Conservation (phyloP, 169 alveolate genomes). For the Eimeria praecox region DNA sequence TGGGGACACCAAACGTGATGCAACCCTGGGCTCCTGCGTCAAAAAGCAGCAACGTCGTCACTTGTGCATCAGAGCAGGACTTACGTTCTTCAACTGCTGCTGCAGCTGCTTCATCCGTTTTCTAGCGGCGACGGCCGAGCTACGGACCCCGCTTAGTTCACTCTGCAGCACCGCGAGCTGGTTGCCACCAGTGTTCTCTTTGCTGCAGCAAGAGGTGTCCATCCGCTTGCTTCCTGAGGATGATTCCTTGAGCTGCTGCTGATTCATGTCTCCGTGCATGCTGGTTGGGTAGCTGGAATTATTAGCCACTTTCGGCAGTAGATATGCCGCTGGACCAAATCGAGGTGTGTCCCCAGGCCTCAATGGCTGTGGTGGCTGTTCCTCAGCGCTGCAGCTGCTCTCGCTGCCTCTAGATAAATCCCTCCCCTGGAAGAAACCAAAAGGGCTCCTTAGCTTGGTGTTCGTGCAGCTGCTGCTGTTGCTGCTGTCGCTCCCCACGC, state of each 20-base stretch:
- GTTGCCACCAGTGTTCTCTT: background rate
- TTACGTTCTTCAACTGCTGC: constrained; percentile 34
- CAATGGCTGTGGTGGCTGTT: background rate
- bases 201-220: background rate
- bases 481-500: constrained; percentile 36
- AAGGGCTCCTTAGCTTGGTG: background rate
- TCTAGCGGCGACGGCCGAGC: constrained; percentile 16
- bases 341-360: constrained; percentile 67
- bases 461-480: background rate
- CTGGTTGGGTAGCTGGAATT: background rate
- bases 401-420: background rate
- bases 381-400: constrained; percentile 7
- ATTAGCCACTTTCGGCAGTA: background rate
- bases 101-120: constrained; percentile 43
- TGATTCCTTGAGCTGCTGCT: constrained; percentile 10
- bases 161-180: background rate
- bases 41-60: background rate
- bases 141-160: constrained; percentile 8
- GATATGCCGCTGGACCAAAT: constrained; percentile 46
- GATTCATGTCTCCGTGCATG: background rate
- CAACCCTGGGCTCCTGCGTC: background rate
- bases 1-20: background rate
- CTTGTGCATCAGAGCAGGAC: background rate
- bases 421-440: constrained; percentile 1
- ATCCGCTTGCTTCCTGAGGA: background rate